Evolutionary conservation across 768 basidiomycete species (phyloP), one percentile per base, ranked within the genome.

Genomic region (Arthromyces matolae): DNA sequence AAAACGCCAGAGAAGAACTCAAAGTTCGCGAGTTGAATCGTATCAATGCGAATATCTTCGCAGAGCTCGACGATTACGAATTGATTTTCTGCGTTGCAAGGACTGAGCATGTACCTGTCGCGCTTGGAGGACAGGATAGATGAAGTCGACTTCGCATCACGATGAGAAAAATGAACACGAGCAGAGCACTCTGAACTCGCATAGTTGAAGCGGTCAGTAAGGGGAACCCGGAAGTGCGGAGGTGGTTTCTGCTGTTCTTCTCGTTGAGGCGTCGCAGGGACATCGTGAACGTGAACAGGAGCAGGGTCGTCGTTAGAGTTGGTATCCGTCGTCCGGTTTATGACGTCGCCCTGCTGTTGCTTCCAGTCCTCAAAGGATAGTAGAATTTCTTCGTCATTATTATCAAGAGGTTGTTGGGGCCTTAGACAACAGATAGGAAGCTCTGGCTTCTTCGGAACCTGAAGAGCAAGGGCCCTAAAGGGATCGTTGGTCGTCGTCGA

Each of bases 1-100:
- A 98, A 94, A 12, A 96, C 89, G 2, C 94, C 93, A 54, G 88
- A 91, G 69, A 97, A 99, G 71, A 97, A 98, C 70, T 99, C 95
- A 62, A 90, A 96, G 61, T 97, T 95, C 49, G 93, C 94, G 14
- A 99, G 71, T 63, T 97, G 93, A 36, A 98, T 84, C 0, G 93
- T 95, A 63, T 98, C 95, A 58, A 98, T 93, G 36, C 91, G 74
- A 53, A 99, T 93, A 64, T 98, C 96, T 55, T 98, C 95, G 70
- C 96, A 99, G 13, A 98, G 80, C 66, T 99, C 96, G 36, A 98
- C 86, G 27, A 96, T 84, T 27, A 98, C 86, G 66, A 84, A 97
- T 55, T 89, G 84, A 5, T 69, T 63, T 51, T 72, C 66, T 3
- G 72, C 66, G 24, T 76, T 71, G 60, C 96, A 99, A 0, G 94